Percentiles rank a stretch among this genome's conserved stretches.
Evolutionary conservation across 2,329 filamentous ascomycete genomes (phyloP).

Genomic region (Anthostomella pinea): DNA sequence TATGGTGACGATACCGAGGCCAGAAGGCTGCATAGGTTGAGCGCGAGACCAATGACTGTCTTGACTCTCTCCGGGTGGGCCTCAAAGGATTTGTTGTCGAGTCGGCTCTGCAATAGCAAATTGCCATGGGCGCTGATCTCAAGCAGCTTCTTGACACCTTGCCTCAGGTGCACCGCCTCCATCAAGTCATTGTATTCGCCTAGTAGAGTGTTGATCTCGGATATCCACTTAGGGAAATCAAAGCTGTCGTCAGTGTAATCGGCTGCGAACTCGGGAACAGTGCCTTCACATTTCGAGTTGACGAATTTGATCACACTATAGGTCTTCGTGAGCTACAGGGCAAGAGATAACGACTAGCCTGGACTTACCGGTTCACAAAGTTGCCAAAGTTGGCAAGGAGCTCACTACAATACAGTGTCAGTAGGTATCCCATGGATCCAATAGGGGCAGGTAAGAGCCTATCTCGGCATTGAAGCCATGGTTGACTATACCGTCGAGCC

Average conservation of each 20-base stretch:
- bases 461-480: too few relatives aligned
- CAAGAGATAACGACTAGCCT: neutral
- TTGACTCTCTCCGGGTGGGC: constrained; percentile 36
- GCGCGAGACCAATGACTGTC: constrained; percentile 57
- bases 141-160: constrained; percentile 58
- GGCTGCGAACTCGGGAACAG: constrained; percentile 60
- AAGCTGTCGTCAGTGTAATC: constrained; percentile 55
- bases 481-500: too few relatives aligned
- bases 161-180: constrained; percentile 56
- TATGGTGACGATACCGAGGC: constrained; percentile 66
- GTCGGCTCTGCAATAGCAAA: constrained; percentile 44
- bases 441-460: neutral
- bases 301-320: constrained; percentile 67
- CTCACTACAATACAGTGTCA: constrained; percentile 36
- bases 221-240: constrained; percentile 40
- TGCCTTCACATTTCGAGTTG: constrained; percentile 70
- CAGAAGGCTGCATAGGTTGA: constrained; percentile 67
- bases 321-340: neutral
- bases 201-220: constrained; percentile 46
- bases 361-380: constrained; percentile 56
- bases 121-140: constrained; percentile 64
- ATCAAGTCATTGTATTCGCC: constrained; percentile 53
- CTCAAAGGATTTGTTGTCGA: constrained; percentile 39
- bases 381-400: constrained; percentile 63
- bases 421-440: neutral